Base-by-base conservation (phyloP, 208 protist species). In the Leishmania mexicana region DNA sequence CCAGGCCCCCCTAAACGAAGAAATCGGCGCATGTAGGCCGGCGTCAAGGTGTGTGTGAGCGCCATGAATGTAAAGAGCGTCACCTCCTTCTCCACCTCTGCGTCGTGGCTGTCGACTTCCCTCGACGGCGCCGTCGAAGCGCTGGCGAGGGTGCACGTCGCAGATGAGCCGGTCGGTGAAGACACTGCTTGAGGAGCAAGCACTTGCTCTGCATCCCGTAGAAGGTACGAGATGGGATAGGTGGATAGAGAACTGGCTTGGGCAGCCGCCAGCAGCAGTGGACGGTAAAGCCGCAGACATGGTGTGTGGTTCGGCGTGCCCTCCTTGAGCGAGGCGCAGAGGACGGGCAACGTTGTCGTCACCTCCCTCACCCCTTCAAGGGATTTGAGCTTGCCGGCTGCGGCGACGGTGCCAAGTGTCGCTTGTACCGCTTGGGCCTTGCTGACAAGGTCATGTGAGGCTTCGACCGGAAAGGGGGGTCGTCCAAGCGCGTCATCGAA, bases 281-380 rank as follows among this genome's bases (percentile, higher is more conserved):
- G 71, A 42, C 88, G 78, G 75, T 92, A 92, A 31, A 97, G 76
- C 1, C 51, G 10, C n/a, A 85, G 76, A 75, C 90, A 95, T 8
- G 93, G 93, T 7, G 35, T 38, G 24, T 72, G 79, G 67, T 83
- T 78, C 8, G 80, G 83, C 0, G 89, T 94, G 13, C 94, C 94
- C 3, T 89, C 86, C 6, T 35, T 89, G 19, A 96, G 75, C 0
- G 94, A 85, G 8, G 94, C 92, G 70, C 90, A 95, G 19, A 96
- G 85, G 19, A 97, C 83, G 5, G 94, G 93, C 13, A 97, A 78
- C 7, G 91, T 96, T 42, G 87, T 94, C 4, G 88, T 92, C 8
- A 93, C 83, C 47, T 90, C 89, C 13, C n/a, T 64, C 3, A 79
- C 79, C 0, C 82, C 76, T 0, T 85, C 76, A 7, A 97, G 70